These are phyloP conservation scores for Boechera retrofracta DNA, from an alignment of 345 rosid genomes.

Conservation along the genomic window DNA sequence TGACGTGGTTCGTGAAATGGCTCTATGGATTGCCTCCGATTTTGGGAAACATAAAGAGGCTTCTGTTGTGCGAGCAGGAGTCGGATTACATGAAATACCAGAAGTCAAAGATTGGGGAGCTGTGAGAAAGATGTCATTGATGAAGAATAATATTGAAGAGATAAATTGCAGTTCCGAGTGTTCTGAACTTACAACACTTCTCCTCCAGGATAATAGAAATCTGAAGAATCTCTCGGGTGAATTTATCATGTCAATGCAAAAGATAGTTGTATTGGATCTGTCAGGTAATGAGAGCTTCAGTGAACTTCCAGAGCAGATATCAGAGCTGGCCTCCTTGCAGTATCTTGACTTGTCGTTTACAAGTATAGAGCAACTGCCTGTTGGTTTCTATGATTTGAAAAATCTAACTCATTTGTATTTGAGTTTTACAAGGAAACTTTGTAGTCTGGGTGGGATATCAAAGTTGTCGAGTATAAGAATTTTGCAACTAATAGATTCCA, in stretches of 20 bases:
- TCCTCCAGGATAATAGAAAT: not conserved
- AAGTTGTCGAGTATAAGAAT: too few relatives aligned
- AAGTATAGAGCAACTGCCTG: too few relatives aligned
- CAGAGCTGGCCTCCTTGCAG: too few relatives aligned
- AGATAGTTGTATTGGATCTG: too few relatives aligned
- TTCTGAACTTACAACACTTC: slow-evolving; percentile 33
- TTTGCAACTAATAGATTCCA: too few relatives aligned
- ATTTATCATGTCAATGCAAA: not conserved
- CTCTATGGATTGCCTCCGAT: not conserved
- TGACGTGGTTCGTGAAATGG: not conserved
- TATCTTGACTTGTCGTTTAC: too few relatives aligned
- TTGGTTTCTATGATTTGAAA: too few relatives aligned
- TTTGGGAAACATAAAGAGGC: slow-evolving; percentile 20
- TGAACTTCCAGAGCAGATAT: too few relatives aligned
- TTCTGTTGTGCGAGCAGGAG: not conserved
- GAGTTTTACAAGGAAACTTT: too few relatives aligned
- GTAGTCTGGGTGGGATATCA: too few relatives aligned
- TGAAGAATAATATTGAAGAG: slow-evolving; percentile 27
- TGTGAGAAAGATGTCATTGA: slow-evolving; percentile 28
- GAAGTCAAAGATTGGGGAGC: not conserved
- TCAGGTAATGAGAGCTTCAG: too few relatives aligned
- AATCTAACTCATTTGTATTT: too few relatives aligned
- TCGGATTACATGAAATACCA: not conserved
- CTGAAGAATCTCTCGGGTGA: not conserved
- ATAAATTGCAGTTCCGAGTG: slow-evolving; percentile 5